Evolutionary conservation across 177 flowering plant species (phyloP).

Genomic region (Vitis hybrid): DNA sequence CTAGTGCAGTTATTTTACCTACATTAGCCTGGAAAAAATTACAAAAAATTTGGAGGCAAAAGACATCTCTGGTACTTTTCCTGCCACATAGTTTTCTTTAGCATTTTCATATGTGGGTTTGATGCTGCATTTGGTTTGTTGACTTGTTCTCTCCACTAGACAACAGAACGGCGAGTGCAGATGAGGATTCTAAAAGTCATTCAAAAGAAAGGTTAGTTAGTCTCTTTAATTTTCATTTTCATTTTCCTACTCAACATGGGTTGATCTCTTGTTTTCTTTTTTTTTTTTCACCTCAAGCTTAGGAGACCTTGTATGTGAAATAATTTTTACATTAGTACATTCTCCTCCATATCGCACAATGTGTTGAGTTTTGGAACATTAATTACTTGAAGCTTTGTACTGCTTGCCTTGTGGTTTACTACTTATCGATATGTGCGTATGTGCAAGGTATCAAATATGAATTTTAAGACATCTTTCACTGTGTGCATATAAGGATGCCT

Average conservation of each 20-base stretch:
- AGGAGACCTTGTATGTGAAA: background rate
- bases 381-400: no score
- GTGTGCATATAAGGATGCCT: no score
- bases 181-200: constrained; percentile 18
- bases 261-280: background rate
- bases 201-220: constrained; percentile 51
- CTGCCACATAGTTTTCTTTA: background rate
- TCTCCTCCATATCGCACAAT: background rate
- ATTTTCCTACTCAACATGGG: background rate
- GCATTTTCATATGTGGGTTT: background rate
- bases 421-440: no score
- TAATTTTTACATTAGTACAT: background rate
- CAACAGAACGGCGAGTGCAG: constrained; percentile 9
- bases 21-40: constrained; percentile 63
- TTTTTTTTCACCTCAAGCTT: background rate
- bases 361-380: background rate
- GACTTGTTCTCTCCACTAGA: constrained; percentile 16
- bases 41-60: constrained; percentile 42
- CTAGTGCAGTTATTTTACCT: constrained; percentile 75
- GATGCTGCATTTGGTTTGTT: background rate
- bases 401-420: no score
- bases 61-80: constrained; percentile 34
- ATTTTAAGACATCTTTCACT: no score
- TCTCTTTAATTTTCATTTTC: background rate
- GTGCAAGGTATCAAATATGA: no score